Evolutionary conservation across 805 yeast species (phyloP).

Genomic region (Saccharomycopsis sp.): DNA sequence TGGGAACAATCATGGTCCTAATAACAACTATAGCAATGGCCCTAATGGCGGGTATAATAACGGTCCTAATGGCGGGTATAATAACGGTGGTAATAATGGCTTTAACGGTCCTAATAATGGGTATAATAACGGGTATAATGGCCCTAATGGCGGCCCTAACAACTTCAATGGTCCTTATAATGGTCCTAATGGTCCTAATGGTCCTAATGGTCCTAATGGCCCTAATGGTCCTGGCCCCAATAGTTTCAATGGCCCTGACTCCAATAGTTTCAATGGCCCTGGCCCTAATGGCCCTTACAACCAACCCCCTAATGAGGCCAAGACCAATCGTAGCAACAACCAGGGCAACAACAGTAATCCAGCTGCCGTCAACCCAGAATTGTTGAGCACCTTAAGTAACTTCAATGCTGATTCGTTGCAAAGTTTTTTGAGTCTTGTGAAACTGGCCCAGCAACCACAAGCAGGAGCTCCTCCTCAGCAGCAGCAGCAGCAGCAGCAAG

Average conservation of each 20-base stretch:
- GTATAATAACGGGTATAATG: constrained; percentile 13
- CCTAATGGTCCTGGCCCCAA: constrained; percentile 9
- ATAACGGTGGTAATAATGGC: constrained; percentile 19
- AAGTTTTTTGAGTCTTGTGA: constrained; percentile 28
- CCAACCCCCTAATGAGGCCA: constrained; percentile 24
- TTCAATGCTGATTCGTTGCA: constrained; percentile 31
- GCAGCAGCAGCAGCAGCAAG: constrained; percentile 6
- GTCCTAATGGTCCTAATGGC: constrained; percentile 11
- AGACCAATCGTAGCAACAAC: too few relatives aligned
- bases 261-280: constrained; percentile 23
- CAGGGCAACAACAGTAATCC: constrained; percentile 28
- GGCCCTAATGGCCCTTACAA: constrained; percentile 23
- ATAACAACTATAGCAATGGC: constrained; percentile 13
- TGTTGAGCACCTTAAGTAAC: constrained; percentile 15
- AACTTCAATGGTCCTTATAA: constrained; percentile 18
- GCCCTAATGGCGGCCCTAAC: constrained; percentile 7
- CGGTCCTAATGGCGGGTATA: constrained; percentile 4
- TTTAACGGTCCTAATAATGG: constrained; percentile 18
- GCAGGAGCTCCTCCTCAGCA: constrained; percentile 2
- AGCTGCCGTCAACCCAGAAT: constrained; percentile 25
- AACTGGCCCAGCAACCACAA: constrained; percentile 7
- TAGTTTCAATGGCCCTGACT: constrained; percentile 22
- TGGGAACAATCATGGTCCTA: constrained; percentile 13
- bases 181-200: constrained; percentile 13
- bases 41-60: neutral